A percentile compares a stretch with the other conserved stretches of the same genome.
phyloP scores from a whole-genome alignment of 225 moss, liverwort and hornwort species.

The Bryoerythrophyllum caledonicum region DNA sequence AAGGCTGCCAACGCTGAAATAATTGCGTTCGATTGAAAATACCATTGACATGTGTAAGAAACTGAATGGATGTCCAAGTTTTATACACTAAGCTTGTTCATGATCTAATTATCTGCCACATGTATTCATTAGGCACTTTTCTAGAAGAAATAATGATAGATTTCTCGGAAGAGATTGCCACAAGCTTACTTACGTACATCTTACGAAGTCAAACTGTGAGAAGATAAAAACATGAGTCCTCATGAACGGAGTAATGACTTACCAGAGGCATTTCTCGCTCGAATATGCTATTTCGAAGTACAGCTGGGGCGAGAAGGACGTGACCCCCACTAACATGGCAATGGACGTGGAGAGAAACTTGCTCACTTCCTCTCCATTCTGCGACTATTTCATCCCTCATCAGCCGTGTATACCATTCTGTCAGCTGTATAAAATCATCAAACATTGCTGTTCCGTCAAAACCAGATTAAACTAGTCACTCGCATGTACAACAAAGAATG shows the following conservation, averaged over 20 bases:
- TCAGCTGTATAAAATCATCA: constrained; percentile 42
- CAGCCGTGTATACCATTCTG: constrained; percentile 65
- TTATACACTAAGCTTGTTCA: constrained; percentile 1
- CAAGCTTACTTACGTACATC: too few relatives aligned
- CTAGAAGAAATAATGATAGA: too few relatives aligned
- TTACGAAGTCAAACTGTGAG: neutral
- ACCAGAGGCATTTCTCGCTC: constrained; percentile 81
- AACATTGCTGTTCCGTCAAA: constrained; percentile 19
- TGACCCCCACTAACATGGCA: constrained; percentile 75
- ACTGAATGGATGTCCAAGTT: neutral
- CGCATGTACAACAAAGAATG: neutral
- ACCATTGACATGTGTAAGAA: constrained; percentile 14
- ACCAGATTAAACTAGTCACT: constrained; percentile 16
- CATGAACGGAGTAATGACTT: constrained; percentile 24
- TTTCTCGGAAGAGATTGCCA: too few relatives aligned
- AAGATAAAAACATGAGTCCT: constrained; percentile 10
- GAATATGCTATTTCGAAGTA: constrained; percentile 68
- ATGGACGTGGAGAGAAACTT: constrained; percentile 64
- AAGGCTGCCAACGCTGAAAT: constrained; percentile 3
- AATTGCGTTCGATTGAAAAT: constrained; percentile 1
- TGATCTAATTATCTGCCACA: constrained; percentile 2
- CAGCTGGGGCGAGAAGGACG: constrained; percentile 66
- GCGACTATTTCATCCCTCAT: constrained; percentile 77
- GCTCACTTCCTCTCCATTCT: constrained; percentile 65
- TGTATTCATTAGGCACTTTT: too few relatives aligned